Conservation (phyloP, 2,329 filamentous ascomycete species). For the Fusarium longipes region DNA sequence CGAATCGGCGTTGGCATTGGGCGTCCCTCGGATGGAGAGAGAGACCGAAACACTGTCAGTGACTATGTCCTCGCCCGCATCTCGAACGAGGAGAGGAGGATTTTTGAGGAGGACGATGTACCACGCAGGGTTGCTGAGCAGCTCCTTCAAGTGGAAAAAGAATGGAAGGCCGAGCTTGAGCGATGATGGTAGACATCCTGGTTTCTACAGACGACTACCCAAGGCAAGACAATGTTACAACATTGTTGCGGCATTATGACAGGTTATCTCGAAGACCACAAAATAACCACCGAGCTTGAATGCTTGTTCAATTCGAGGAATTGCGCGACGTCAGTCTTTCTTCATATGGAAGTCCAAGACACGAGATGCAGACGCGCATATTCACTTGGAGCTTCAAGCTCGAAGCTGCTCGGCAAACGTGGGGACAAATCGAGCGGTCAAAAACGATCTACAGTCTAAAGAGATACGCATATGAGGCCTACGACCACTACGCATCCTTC, state of each 20-base stretch:
- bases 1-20: conserved; percentile 88
- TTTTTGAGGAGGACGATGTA: conserved; percentile 62
- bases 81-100: conserved; percentile 60
- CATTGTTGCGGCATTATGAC: background rate
- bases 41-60: conserved; percentile 72
- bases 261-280: background rate
- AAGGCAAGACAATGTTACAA: background rate
- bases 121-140: conserved; percentile 63
- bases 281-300: background rate
- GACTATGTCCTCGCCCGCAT: conserved; percentile 82
- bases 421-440: background rate
- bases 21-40: conserved; percentile 72
- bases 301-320: background rate
- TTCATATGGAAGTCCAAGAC: background rate
- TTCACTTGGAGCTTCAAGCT: background rate
- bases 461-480: conserved; percentile 21
- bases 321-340: background rate
- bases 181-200: conserved; percentile 8
- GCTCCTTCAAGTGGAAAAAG: conserved; percentile 59
- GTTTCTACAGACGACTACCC: background rate
- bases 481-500: background rate
- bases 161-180: conserved; percentile 50
- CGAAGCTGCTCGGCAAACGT: background rate
- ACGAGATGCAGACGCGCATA: background rate
- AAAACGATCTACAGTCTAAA: background rate